Evolutionary conservation across 2,329 filamentous ascomycete species (phyloP).

Genomic region (Paracoccidioides brasiliensis): DNA sequence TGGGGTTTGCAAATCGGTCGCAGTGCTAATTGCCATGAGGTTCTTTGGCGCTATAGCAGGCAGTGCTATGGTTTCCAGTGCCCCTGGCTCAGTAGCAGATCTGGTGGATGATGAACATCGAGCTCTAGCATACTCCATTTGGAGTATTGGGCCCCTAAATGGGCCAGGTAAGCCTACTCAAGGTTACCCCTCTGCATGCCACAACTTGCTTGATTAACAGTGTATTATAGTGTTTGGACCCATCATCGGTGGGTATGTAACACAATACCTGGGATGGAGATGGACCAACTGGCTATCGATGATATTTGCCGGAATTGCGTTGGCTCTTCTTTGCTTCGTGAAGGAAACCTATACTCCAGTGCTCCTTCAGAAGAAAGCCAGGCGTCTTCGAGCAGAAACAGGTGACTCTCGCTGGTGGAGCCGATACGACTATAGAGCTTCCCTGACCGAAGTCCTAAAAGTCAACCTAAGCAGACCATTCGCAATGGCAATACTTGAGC

Average conservation of each 20-base stretch:
- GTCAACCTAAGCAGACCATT: constrained; percentile 68
- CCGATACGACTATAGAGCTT: constrained; percentile 60
- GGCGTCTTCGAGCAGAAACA: constrained; percentile 50
- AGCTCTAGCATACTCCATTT: constrained; percentile 70
- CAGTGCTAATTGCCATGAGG: constrained; percentile 55
- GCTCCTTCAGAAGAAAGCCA: constrained; percentile 55
- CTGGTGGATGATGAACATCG: constrained; percentile 69
- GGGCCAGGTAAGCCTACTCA: constrained; percentile 39
- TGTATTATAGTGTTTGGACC: constrained; percentile 40
- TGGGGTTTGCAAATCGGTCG: constrained; percentile 54
- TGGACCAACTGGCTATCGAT: constrained; percentile 76
- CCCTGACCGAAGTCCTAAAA: constrained; percentile 54
- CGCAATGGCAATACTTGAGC: constrained; percentile 63
- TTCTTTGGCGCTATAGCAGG: constrained; percentile 65
- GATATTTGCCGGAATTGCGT: constrained; percentile 54
- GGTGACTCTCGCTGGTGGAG: constrained; percentile 64
- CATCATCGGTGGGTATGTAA: constrained; percentile 70
- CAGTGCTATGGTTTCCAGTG: constrained; percentile 69
- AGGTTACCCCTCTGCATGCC: not conserved
- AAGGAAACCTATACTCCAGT: constrained; percentile 66
- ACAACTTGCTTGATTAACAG: constrained; percentile 1
- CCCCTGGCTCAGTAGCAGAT: constrained; percentile 71
- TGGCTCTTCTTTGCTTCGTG: constrained; percentile 45
- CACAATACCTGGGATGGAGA: constrained; percentile 59
- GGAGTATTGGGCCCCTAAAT: constrained; percentile 74